These are phyloP conservation scores for Aspergillus indologenus DNA, from an alignment of 495 filamentous ascomycete species.

Conservation along the genomic window DNA sequence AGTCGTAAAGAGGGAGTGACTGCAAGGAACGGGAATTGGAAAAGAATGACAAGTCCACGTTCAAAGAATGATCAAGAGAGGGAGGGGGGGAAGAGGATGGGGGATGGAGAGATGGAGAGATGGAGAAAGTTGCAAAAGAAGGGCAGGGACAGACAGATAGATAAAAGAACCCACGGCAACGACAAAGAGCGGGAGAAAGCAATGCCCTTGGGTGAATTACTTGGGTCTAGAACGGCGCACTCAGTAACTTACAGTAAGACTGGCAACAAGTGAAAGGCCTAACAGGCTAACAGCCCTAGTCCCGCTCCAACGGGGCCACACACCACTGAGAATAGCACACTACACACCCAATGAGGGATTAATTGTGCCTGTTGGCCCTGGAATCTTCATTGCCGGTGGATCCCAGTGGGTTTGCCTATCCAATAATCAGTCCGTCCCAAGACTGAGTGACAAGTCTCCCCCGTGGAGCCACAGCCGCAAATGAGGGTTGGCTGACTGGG, in stretches of 20 bases:
- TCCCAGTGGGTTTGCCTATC: neutral
- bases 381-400: neutral
- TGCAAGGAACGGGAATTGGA: neutral
- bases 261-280: no score
- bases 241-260: neutral
- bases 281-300: neutral
- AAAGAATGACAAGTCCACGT: neutral
- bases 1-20: neutral
- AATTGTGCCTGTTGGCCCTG: neutral
- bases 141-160: neutral
- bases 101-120: neutral
- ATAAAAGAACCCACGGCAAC: neutral
- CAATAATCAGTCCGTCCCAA: no score
- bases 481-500: no score
- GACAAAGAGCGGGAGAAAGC: neutral
- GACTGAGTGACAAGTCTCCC: no score
- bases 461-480: no score
- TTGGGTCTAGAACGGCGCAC: neutral
- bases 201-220: neutral
- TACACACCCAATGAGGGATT: neutral
- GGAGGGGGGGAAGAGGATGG: neutral
- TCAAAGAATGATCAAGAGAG: neutral
- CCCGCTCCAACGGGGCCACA: no score
- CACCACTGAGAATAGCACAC: neutral
- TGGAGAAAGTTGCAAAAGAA: neutral